Percentiles rank a stretch among this genome's conserved stretches.
Evolutionary conservation across 371 early-diverging fungal species (phyloP).

Genomic region (Syncephalis fuscata): DNA sequence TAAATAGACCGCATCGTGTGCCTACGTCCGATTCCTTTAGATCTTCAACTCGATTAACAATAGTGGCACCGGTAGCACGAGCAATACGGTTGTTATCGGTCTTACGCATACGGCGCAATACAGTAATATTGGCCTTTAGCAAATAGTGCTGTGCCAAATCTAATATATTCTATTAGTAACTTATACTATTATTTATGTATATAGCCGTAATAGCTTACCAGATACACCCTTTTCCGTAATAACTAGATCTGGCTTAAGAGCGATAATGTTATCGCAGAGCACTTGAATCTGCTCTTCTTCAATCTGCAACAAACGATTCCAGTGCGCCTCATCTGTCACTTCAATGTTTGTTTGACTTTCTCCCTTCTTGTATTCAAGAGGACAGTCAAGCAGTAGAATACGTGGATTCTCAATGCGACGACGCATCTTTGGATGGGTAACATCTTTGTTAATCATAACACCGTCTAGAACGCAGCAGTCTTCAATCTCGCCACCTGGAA

Average conservation of each 20-base stretch:
- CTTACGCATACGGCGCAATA: conserved; percentile 97
- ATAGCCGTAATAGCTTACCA: conserved; percentile 24
- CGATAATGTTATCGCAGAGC: conserved; percentile 92
- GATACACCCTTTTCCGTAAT: conserved; percentile 99
- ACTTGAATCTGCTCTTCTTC: conserved; percentile 99
- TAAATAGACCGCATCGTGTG: conserved; percentile 87
- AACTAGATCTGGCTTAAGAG: conserved; percentile 95
- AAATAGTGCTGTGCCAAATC: conserved; percentile 97
- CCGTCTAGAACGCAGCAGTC: conserved; percentile 97
- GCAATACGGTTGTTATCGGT: conserved; percentile 98
- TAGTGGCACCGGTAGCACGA: conserved; percentile 95
- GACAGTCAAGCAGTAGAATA: conserved; percentile 95
- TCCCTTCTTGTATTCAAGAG: conserved; percentile 99
- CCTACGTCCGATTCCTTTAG: conserved; percentile 93
- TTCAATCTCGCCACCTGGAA: conserved; percentile 96
- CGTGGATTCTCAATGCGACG: conserved; percentile 97
- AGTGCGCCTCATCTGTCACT: conserved; percentile 92
- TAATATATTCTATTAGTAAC: conserved; percentile 8
- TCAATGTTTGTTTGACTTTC: conserved; percentile 99
- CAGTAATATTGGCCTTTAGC: conserved; percentile 95
- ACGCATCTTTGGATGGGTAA: conserved; percentile 99
- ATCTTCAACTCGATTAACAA: conserved; percentile 96
- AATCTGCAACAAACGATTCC: conserved; percentile 93
- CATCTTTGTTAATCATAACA: conserved; percentile 98
- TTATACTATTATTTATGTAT: too few species aligned